Evolutionary conservation across 106 monocot species (phyloP).

Genomic region (Vanilla planifolia): DNA sequence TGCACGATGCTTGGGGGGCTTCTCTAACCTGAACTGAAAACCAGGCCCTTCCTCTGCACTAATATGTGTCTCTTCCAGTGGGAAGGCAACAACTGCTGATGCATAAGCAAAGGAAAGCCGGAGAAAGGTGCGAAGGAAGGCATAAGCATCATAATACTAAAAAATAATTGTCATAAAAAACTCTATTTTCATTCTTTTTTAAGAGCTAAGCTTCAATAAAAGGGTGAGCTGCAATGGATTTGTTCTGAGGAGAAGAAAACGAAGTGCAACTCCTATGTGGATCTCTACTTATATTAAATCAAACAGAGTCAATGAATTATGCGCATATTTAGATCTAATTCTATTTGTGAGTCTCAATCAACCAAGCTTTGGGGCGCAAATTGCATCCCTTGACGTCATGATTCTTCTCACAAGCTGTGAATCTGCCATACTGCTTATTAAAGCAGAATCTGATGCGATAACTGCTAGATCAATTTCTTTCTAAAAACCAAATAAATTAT

Average conservation of each 20-base stretch:
- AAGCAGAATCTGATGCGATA: conserved; percentile 1
- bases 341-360: neutral
- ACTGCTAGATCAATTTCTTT: neutral
- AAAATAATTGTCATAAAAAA: too few relatives aligned
- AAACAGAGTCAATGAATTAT: too few relatives aligned
- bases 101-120: too few relatives aligned
- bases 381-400: neutral
- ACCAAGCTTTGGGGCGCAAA: neutral
- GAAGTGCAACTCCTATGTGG: too few relatives aligned
- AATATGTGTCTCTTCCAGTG: neutral
- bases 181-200: too few relatives aligned
- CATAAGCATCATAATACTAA: neutral
- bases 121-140: too few relatives aligned
- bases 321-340: neutral
- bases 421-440: neutral
- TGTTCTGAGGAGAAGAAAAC: too few relatives aligned
- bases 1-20: neutral
- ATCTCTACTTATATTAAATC: too few relatives aligned
- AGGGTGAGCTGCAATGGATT: too few relatives aligned
- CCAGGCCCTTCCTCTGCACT: neutral
- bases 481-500: neutral
- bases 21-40: neutral
- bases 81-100: neutral
- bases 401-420: neutral
- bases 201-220: too few relatives aligned